Evolutionary conservation across 176 grass and related monocot species (phyloP).

Genomic region (Dendrocalamus sinicus): DNA sequence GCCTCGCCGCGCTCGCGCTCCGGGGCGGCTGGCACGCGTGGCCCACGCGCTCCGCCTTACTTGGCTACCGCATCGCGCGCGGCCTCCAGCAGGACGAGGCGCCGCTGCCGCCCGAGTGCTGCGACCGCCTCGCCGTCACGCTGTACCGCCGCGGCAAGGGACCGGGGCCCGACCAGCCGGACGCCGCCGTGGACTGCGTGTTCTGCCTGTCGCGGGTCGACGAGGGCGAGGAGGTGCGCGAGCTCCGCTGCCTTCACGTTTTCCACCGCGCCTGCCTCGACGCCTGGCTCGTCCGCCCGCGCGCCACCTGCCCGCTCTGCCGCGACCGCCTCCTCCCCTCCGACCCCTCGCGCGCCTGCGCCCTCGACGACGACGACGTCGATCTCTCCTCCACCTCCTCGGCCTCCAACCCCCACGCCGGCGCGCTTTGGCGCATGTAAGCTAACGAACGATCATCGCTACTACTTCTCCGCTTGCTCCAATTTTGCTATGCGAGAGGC

Average conservation of each 20-base stretch:
- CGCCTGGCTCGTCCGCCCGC: conserved; percentile 46
- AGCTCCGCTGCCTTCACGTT: conserved; percentile 54
- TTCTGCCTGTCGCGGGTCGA: conserved; percentile 51
- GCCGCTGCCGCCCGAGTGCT: conserved; percentile 26
- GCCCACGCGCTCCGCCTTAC: conserved; percentile 38
- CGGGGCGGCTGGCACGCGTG: background rate
- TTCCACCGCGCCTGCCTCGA: conserved; percentile 62
- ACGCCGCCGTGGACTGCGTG: conserved; percentile 33
- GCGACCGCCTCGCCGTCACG: conserved; percentile 39
- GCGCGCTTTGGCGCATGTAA: conserved; percentile 46
- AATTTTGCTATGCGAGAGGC: background rate
- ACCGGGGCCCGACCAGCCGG: background rate
- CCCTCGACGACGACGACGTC: background rate
- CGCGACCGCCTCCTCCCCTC: conserved; percentile 54
- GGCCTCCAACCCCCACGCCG: conserved; percentile 17
- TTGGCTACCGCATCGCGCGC: conserved; percentile 48
- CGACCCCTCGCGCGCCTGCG: background rate
- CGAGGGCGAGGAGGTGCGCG: conserved; percentile 53
- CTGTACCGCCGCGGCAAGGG: conserved; percentile 16
- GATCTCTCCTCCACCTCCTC: background rate
- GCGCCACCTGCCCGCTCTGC: conserved; percentile 84
- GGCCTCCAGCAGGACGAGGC: conserved; percentile 16
- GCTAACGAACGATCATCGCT: background rate
- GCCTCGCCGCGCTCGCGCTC: conserved; percentile 34
- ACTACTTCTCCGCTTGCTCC: background rate